These are phyloP conservation scores for Orbilia ellipsospora DNA, from an alignment of 2,329 filamentous ascomycete genomes.

Conservation along the genomic window DNA sequence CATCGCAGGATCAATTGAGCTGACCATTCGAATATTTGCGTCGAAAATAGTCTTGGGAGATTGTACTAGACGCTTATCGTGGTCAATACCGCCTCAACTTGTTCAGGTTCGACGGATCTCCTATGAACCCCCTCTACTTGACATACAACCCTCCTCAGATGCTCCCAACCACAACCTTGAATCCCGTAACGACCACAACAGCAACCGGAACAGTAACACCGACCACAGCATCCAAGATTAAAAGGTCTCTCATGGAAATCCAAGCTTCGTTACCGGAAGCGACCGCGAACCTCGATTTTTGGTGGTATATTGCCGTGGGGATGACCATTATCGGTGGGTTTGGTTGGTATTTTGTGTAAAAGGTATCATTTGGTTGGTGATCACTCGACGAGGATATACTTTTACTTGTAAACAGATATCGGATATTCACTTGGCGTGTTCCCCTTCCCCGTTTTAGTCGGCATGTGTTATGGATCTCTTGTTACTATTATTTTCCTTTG, in stretches of 20 bases:
- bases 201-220: conserved; percentile 51
- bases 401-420: no score
- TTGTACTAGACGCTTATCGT: conserved; percentile 71
- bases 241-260: conserved; percentile 59
- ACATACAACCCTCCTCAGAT: conserved; percentile 73
- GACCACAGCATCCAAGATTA: conserved; percentile 62
- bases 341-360: conserved; percentile 65
- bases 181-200: conserved; percentile 65
- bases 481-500: not conserved
- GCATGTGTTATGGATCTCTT: no score
- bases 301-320: conserved; percentile 67
- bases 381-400: not conserved
- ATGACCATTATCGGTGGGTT: conserved; percentile 66
- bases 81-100: conserved; percentile 73
- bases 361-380: not conserved
- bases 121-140: conserved; percentile 73
- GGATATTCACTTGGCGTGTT: no score
- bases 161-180: conserved; percentile 75
- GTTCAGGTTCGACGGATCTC: conserved; percentile 72
- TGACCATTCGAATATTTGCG: not conserved
- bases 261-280: conserved; percentile 60
- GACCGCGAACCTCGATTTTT: conserved; percentile 62
- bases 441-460: no score
- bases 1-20: not conserved
- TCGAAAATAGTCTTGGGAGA: conserved; percentile 61